A percentile compares a stretch with the other conserved stretches of the same genome.
phyloP scores from a whole-genome alignment of 441 rosid species.

The Eruca vesicaria region DNA sequence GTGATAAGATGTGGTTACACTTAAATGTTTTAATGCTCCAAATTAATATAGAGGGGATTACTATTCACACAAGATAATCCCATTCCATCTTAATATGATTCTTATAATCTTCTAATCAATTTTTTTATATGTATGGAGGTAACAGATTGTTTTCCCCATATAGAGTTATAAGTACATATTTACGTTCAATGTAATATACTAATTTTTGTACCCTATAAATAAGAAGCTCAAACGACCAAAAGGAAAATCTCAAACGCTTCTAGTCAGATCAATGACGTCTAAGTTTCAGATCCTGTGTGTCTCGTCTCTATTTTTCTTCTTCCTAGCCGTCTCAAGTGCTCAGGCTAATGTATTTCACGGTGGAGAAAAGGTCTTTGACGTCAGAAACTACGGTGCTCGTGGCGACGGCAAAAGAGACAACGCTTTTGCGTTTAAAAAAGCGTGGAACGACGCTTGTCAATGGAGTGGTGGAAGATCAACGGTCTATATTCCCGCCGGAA shows the following conservation, averaged over 20 bases:
- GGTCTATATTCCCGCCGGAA: conserved; percentile 47
- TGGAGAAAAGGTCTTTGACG: conserved; percentile 15
- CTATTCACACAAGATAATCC: background rate
- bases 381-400: conserved; percentile 31
- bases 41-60: background rate
- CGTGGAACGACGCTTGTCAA: conserved; percentile 58
- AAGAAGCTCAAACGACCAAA: too few relatives aligned
- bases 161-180: background rate
- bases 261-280: too few relatives aligned
- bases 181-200: background rate
- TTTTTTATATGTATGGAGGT: background rate
- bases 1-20: too few relatives aligned
- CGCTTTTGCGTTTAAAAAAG: conserved; percentile 33
- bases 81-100: conserved; percentile 4
- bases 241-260: too few relatives aligned
- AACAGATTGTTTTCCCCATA: background rate
- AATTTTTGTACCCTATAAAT: conserved; percentile 3
- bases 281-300: too few relatives aligned
- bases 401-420: conserved; percentile 15
- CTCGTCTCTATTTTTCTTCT: too few relatives aligned
- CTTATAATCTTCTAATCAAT: background rate
- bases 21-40: too few relatives aligned
- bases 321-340: conserved; percentile 9
- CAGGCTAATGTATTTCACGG: background rate
- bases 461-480: conserved; percentile 30